Base-by-base conservation (phyloP, 257 asterid species). In the Euphrasia confusa region DNA sequence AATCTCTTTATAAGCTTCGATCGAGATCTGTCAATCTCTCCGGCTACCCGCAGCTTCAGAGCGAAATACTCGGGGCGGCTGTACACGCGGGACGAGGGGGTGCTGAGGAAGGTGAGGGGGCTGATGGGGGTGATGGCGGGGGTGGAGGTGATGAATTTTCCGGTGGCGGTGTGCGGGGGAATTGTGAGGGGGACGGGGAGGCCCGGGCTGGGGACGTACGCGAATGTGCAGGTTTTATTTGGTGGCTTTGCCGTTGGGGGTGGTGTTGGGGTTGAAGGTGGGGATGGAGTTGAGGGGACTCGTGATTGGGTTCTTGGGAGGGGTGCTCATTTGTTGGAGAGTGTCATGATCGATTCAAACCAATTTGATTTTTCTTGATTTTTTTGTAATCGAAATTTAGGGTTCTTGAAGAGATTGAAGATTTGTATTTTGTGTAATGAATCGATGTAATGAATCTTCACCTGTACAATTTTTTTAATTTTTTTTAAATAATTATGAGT, bases 101-200 rank as follows among this genome's bases (percentile, higher is more conserved):
- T 80, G 11, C 44, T 76, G 3, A 60, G 45, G 55, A 70, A 68
- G 0, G 96, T 86, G 59, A 79, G 72, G 69, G 84, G 68, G 70
- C 73, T 63, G 72, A 78, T 89, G 84, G 3, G 72, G 53, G 12
- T 87, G 54, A 87, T 89, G 97, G 88, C 85, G 2, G 49, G 70
- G 2, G 58, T 84, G 44, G 97, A 89, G 42, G 79, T 87, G 32
- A 79, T 84, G 18, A 92, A 92, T 35, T 89, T 89, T 21, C 97
- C 99, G 5, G 48, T 89, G 67, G 79, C 78, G 12, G 99, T 89
- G 58, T 83, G 94, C 10, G 97, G 96, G 0, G 99, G 96, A 44
- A 80, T 93, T 1, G 91, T 87, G 65, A 72, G 97, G 60, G 97
- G 99, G 5, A 93, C 96, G 60, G 97, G 91, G 0, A 32, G 86